Conservation (phyloP, 2,329 filamentous ascomycete species). For the Stagonosporopsis rhizophila region DNA sequence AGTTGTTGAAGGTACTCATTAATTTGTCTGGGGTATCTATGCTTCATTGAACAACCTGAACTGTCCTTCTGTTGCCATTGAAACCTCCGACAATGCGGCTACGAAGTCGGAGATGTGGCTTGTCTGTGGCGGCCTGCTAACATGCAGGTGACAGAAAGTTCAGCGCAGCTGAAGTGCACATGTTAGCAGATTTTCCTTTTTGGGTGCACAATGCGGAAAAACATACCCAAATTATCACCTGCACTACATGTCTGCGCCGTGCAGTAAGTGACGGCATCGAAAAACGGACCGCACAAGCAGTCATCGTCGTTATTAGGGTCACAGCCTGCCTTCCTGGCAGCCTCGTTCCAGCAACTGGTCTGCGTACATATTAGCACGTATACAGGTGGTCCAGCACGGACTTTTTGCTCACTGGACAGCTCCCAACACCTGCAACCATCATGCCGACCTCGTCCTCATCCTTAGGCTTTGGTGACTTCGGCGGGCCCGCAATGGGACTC, state of each 20-base stretch:
- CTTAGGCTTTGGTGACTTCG: neutral
- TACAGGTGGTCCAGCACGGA: neutral
- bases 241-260: slow-evolving; percentile 37
- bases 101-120: slow-evolving; percentile 1
- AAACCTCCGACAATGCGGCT: neutral
- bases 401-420: slow-evolving; percentile 35
- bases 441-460: slow-evolving; percentile 15
- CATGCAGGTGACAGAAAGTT: slow-evolving; percentile 19
- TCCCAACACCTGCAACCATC: slow-evolving; percentile 27
- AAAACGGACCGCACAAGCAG: slow-evolving; percentile 45
- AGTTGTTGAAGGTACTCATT: slow-evolving; percentile 1
- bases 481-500: slow-evolving; percentile 25
- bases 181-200: neutral
- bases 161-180: slow-evolving; percentile 9
- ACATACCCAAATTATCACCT: slow-evolving; percentile 44
- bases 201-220: neutral
- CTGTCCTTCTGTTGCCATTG: neutral
- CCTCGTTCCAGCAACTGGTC: slow-evolving; percentile 46
- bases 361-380: slow-evolving; percentile 19
- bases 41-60: slow-evolving; percentile 3
- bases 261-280: slow-evolving; percentile 41
- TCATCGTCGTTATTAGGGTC: slow-evolving; percentile 42
- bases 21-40: slow-evolving; percentile 17
- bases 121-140: neutral
- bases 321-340: slow-evolving; percentile 34